phyloP scores from a whole-genome alignment of 2,329 filamentous ascomycete genomes.

The Colletotrichum kahawae region DNA sequence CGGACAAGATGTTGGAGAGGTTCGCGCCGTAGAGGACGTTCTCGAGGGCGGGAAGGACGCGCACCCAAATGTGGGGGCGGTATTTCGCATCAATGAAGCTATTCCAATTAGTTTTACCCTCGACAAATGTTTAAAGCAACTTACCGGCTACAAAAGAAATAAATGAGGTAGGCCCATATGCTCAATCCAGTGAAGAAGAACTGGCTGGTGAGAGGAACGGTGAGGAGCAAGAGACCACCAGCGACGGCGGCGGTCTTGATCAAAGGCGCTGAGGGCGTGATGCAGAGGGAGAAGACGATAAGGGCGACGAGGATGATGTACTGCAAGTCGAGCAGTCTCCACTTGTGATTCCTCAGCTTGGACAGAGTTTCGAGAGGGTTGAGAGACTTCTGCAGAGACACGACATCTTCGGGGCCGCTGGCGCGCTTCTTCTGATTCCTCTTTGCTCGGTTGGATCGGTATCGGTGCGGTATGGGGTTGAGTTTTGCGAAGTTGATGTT shows the following conservation, averaged over 20 bases:
- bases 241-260: constrained; percentile 77
- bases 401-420: constrained; percentile 63
- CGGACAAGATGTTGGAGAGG: constrained; percentile 92
- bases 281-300: constrained; percentile 80
- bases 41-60: constrained; percentile 90
- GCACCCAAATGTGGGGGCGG: constrained; percentile 93
- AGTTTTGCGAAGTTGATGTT: constrained; percentile 47
- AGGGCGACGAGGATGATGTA: constrained; percentile 78
- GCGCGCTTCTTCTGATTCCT: constrained; percentile 43
- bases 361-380: constrained; percentile 79
- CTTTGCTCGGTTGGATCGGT: constrained; percentile 42
- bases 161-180: constrained; percentile 84
- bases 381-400: constrained; percentile 80
- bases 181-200: constrained; percentile 89
- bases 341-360: constrained; percentile 77
- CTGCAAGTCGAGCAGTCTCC: constrained; percentile 84
- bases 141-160: constrained; percentile 94
- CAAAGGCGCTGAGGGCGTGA: constrained; percentile 81
- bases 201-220: constrained; percentile 85
- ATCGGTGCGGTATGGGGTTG: constrained; percentile 46
- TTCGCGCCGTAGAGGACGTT: constrained; percentile 97
- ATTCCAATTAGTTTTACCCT: constrained; percentile 10
- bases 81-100: constrained; percentile 91
- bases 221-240: constrained; percentile 70
- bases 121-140: constrained; percentile 37